Evolutionary conservation across 768 basidiomycete species (phyloP), one percentile per base, ranked within the genome.

Genomic region (Ramaria sp.): DNA sequence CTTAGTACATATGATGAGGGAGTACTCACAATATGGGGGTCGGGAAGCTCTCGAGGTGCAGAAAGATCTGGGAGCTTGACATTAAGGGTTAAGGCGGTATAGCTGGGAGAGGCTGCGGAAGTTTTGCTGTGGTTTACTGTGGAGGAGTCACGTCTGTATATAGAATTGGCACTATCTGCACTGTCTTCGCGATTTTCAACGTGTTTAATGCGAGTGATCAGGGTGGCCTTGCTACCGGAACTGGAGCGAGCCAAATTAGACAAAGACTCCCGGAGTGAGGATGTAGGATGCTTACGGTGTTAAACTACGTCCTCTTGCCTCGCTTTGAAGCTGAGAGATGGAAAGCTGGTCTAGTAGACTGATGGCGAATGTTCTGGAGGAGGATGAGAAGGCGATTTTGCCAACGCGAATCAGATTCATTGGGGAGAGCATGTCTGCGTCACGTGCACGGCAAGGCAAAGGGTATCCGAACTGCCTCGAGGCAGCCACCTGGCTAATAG

Each of bases 11-110:
- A 60, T 43, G 37, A 20, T 45, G 56, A 49, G 24, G 55, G 20
- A 56, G n/a, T 28, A 74, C 83, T 56, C 62, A 89, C 87, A 51
- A 84, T 75, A 67, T 82, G 79, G 20, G 73, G 73, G 4, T 65
- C 59, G 49, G 71, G 70, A 1, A 71, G 69, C 28, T 64, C 65
- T 7, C 73, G 73, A 22, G 67, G 66, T 20, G 25, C 27, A 34
- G 76, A 71, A 15, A 77, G 63, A 58, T 83, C 73, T 20, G 88
- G 88, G 41, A 90, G 63, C 48, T 67, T 70, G 60, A 85, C 65
- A 57, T 74, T 72, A 59, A 79, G 62, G 6, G 69, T 56, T 12
- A 56, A 24, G 24, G 67, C 63, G 20, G 59, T 44, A 30, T 57
- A 56, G 15, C 53, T 50, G 42, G 64, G 56, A 20, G 68, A 66